Evolutionary conservation across 148 eudicot species (phyloP), one percentile per base, ranked within the genome.

Genomic region (Chenopodium formosanum): DNA sequence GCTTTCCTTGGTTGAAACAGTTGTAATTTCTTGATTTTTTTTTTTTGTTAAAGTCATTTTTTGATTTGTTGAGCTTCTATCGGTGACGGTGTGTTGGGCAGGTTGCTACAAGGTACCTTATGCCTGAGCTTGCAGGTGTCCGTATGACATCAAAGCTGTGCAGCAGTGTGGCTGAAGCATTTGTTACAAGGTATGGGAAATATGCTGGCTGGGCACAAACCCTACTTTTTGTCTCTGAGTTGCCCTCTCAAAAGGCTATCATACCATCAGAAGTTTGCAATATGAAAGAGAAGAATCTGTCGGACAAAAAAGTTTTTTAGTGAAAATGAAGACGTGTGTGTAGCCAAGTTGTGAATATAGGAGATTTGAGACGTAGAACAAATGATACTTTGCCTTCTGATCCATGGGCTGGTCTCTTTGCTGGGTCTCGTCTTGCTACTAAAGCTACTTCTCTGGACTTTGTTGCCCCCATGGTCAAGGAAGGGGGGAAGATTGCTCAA

Each of bases 181-280:
- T 96, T 89, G 94, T 96, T 75, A 80, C 87, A 67, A 94, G 87
- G 86, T 96, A 96, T 77, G 99, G 99, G 63, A 94, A 92, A 81
- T 96, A 91, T 84, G 99, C 99, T 81, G 99, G 98, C 40, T 94
- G 99, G 99, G 99, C 97, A 20, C 99, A 96, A 79, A 94, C 99
- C 9, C 91, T 96, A 50, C 93, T 96, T 67, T 96, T 96, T 88
- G 92, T 96, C 76, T 95, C 99, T 10, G 97, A 96, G 83, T 84
- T 96, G 76, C 99, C 99, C 84, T 90, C 95, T 75, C 99, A 96
- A 82, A 96, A 86, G 89, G 88, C 87, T 1, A 87, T 90, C 37
- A 78, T 93, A 83, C 85, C 86, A 32, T 82, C 89, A 2, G 74
- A 65, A 71, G 63, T 74, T 73, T 66, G 60, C 32, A 60, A 56